Evolutionary conservation across 1,284 basidiomycete genomes (phyloP), one percentile per base, ranked within the genome.

Genomic region (Boletus sp.): DNA sequence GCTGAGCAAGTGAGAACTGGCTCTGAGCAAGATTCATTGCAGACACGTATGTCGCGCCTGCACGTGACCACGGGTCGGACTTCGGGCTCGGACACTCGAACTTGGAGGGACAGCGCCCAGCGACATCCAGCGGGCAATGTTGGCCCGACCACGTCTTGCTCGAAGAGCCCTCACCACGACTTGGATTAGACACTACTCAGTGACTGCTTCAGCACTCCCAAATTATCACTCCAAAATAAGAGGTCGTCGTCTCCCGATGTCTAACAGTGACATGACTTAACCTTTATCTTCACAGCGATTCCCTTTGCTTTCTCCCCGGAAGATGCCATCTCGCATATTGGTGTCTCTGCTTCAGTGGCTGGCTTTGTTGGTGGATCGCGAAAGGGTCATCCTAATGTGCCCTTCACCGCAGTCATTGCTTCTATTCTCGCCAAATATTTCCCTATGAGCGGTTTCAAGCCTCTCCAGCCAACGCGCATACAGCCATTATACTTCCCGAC

Each of bases 401-500:
- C 54, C 0, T 29, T 61, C 19, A 26, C 48, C 26, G 36, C 54
- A 1, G 17, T 56, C n/a, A 4, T 57, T 12, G 34, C 57, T 14
- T 66, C 67, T 14, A 10, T 62, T 34, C 58, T 58, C 47, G 64
- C 55, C 48, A 64, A 61, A 38, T 62, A 58, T 17, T 46, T 72
- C 25, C 65, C 65, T 2, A 41, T 34, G 36, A 54, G 57, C 9
- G 57, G 62, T 12, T 56, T 59, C 46, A 50, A 56, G 30, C 53
- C 64, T 10, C 48, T 66, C 4, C 61, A 51, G 41, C 70, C 70
- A 25, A 57, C 54, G 10, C 64, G 59, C 34, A 53, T 70, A 20
- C 62, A 67, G 44, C 72, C 81, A 8, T 62, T 81, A 4, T 85
- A 83, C 57, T 74, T 80, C 44, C 82, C 82, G 1, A 72, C 70